Conservation (phyloP, 2,329 filamentous ascomycete genomes). For the Myriosclerotinia scirpicola region DNA sequence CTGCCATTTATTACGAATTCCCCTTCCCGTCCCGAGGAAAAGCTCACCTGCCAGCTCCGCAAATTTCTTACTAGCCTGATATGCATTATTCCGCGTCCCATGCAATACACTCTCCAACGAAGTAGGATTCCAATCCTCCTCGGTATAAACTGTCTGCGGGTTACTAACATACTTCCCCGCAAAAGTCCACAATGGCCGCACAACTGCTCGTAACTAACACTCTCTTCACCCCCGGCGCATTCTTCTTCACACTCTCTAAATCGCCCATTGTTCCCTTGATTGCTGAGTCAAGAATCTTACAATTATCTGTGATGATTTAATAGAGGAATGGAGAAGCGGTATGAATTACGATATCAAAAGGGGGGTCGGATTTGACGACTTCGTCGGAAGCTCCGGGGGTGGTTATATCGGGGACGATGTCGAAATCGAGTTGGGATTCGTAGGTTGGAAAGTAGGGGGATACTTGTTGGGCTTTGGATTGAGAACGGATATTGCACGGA, state of each 20-base stretch:
- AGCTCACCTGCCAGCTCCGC: constrained; percentile 54
- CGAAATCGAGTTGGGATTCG: constrained; percentile 42
- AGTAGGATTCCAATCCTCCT: constrained; percentile 55
- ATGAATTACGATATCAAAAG: constrained; percentile 58
- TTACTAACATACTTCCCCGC: constrained; percentile 17
- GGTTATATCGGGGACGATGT: constrained; percentile 70
- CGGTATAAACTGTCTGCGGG: constrained; percentile 44
- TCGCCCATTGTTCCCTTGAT: constrained; percentile 65
- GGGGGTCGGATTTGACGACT: constrained; percentile 58
- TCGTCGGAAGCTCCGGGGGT: constrained; percentile 67
- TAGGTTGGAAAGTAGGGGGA: constrained; percentile 42
- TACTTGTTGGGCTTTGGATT: constrained; percentile 47
- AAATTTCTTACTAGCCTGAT: constrained; percentile 60
- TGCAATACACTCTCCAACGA: constrained; percentile 46
- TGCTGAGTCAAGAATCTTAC: constrained; percentile 52
- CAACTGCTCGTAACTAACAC: constrained; percentile 57
- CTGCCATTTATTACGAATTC: constrained; percentile 33
- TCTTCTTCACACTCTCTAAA: constrained; percentile 64
- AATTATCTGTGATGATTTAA: constrained; percentile 37
- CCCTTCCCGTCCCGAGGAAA: background rate
- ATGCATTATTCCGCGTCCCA: constrained; percentile 43
- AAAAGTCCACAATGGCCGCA: constrained; percentile 39
- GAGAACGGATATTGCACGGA: constrained; percentile 47
- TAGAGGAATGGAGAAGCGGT: constrained; percentile 59
- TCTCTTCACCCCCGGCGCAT: constrained; percentile 62